Conservation (phyloP, 768 basidiomycete species). For the Melanogaster broomeanus region DNA sequence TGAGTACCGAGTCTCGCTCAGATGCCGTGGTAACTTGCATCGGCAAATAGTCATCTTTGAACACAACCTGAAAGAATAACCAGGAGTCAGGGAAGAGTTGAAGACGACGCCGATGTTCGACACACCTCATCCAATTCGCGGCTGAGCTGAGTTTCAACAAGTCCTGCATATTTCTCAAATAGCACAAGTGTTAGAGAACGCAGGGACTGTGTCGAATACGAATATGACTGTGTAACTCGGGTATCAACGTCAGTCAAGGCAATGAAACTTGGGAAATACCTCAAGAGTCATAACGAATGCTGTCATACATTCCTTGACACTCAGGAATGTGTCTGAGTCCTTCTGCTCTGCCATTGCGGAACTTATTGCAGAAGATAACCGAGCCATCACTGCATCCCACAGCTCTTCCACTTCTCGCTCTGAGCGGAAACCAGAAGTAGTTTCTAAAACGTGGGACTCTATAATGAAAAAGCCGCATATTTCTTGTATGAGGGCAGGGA, state of each 20-base stretch:
- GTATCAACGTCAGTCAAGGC: neutral
- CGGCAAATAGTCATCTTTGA: conserved; percentile 84
- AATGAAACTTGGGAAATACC: conserved; percentile 43
- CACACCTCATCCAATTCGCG: conserved; percentile 78
- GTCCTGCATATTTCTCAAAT: conserved; percentile 85
- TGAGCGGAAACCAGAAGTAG: conserved; percentile 88
- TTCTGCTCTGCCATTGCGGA: conserved; percentile 69
- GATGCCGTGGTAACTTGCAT: conserved; percentile 67
- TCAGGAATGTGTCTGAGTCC: conserved; percentile 80
- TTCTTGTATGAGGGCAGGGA: conserved; percentile 84
- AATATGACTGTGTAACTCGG: conserved; percentile 62
- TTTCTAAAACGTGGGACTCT: conserved; percentile 88
- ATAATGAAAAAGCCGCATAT: conserved; percentile 98
- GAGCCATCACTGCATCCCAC: conserved; percentile 84
- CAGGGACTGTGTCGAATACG: conserved; percentile 81
- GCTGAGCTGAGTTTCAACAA: conserved; percentile 82
- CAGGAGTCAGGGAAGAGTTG: neutral
- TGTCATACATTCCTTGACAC: conserved; percentile 80
- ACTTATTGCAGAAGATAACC: conserved; percentile 74
- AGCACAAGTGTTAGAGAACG: conserved; percentile 84
- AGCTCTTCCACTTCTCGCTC: conserved; percentile 90
- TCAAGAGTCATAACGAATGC: conserved; percentile 91
- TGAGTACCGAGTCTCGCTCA: conserved; percentile 75
- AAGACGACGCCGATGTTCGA: neutral
- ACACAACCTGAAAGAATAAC: conserved; percentile 59